phyloP scores from a whole-genome alignment of 352 stramenopile genomes.

The Phytopythium chamaehyphon region DNA sequence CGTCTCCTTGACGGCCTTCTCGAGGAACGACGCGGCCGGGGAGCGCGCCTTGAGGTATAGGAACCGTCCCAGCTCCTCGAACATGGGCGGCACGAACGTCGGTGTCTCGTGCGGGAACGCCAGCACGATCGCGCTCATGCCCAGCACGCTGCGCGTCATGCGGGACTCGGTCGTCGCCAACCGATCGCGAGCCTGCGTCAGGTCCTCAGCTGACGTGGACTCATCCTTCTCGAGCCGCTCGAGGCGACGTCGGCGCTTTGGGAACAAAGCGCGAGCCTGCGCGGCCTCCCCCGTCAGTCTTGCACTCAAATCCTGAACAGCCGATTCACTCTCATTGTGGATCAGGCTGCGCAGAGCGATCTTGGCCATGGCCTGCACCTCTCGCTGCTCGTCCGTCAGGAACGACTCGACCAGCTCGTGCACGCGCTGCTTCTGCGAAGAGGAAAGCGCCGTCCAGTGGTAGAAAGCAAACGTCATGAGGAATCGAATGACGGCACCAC shows the following conservation, averaged over 20 bases:
- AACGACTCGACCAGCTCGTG: slow-evolving; percentile 48
- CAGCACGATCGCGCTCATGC: slow-evolving; percentile 64
- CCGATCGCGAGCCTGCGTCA: slow-evolving; percentile 3
- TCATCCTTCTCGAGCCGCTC: slow-evolving; percentile 35
- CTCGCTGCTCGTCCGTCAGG: slow-evolving; percentile 63
- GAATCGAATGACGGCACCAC: slow-evolving; percentile 66
- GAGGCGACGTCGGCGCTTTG: slow-evolving; percentile 55
- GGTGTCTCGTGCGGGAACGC: slow-evolving; percentile 78
- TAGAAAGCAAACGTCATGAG: slow-evolving; percentile 70
- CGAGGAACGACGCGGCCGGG: slow-evolving; percentile 59
- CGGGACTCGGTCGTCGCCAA: no score
- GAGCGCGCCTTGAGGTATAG: slow-evolving; percentile 60
- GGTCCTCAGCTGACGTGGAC: no score
- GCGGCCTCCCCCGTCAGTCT: slow-evolving; percentile 30
- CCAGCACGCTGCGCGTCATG: slow-evolving; percentile 65
- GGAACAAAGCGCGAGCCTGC: slow-evolving; percentile 44
- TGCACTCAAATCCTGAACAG: slow-evolving; percentile 33
- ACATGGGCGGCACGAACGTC: slow-evolving; percentile 55
- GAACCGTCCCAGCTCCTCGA: slow-evolving; percentile 70
- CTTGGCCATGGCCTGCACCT: slow-evolving; percentile 81
- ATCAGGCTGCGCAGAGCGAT: slow-evolving; percentile 62
- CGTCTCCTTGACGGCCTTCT: slow-evolving; percentile 74
- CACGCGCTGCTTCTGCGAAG: slow-evolving; percentile 35
- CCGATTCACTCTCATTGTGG: slow-evolving; percentile 39
- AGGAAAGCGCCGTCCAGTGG: slow-evolving; percentile 62